Evolutionary conservation across 2,329 filamentous ascomycete species (phyloP).

Genomic region (Taxawa tesnikishii): DNA sequence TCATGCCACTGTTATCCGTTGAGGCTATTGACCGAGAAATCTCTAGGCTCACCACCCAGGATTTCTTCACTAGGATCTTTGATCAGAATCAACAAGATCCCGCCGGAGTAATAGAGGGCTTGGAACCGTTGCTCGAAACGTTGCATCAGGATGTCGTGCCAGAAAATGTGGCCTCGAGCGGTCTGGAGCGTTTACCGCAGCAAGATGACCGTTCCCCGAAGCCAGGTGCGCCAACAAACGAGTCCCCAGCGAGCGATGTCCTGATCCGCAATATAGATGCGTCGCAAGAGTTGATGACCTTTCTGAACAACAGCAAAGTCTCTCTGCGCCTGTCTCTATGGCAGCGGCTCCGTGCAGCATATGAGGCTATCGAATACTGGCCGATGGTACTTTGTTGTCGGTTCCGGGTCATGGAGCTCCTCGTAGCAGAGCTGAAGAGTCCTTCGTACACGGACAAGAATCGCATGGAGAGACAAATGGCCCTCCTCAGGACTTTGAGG

Average conservation of each 20-base stretch:
- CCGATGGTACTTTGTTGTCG: conserved; percentile 85
- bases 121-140: conserved; percentile 80
- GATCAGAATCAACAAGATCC: conserved; percentile 71
- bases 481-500: conserved; percentile 65
- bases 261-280: conserved; percentile 5
- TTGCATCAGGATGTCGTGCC: conserved; percentile 18
- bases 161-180: conserved; percentile 15
- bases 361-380: conserved; percentile 68
- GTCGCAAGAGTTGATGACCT: conserved; percentile 69
- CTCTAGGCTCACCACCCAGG: conserved; percentile 85
- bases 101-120: conserved; percentile 72
- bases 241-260: not conserved
- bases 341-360: conserved; percentile 83
- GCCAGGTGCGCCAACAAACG: not conserved
- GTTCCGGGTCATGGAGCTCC: conserved; percentile 72
- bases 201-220: not conserved
- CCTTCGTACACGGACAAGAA: conserved; percentile 43
- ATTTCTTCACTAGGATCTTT: conserved; percentile 88
- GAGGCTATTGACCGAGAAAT: conserved; percentile 82
- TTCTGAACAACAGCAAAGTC: conserved; percentile 68
- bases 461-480: conserved; percentile 52
- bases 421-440: conserved; percentile 57
- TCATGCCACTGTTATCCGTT: conserved; percentile 77
- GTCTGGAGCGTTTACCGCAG: too few relatives aligned
- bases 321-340: conserved; percentile 79